Percentiles rank a stretch among this genome's conserved stretches.
Evolutionary conservation across 2,329 filamentous ascomycete genomes (phyloP).

Genomic region (Sporothrix inflata): DNA sequence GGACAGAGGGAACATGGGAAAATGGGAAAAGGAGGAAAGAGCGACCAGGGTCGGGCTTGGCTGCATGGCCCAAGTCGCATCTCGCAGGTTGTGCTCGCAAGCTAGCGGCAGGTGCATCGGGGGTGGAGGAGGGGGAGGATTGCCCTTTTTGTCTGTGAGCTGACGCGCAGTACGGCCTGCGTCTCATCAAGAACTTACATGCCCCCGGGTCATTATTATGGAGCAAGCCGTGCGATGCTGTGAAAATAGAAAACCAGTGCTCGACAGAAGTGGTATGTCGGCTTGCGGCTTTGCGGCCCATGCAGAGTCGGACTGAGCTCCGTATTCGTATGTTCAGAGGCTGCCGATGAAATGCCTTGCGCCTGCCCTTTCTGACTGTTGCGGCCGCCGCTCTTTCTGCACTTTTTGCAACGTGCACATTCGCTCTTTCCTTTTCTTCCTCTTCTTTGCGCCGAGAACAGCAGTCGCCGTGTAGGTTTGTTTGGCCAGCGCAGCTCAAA

Average conservation of each 20-base stretch:
- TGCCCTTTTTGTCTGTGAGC: conserved; percentile 22
- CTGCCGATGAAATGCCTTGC: conserved; percentile 4
- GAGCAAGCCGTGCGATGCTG: conserved; percentile 17
- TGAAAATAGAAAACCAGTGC: background rate
- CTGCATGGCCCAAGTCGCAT: conserved; percentile 26
- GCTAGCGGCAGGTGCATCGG: conserved; percentile 21
- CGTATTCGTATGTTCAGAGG: background rate
- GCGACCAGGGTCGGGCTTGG: conserved; percentile 24
- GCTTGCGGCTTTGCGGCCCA: conserved; percentile 13
- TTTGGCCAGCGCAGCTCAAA: background rate
- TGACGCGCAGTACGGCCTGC: conserved; percentile 21
- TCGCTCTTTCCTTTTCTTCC: background rate
- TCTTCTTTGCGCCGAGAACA: background rate
- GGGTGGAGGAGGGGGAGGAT: conserved; percentile 10
- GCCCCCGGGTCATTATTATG: background rate
- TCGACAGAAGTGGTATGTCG: background rate
- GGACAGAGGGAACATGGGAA: background rate
- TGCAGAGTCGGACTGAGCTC: conserved; percentile 12
- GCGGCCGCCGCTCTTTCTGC: background rate
- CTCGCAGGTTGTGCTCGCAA: conserved; percentile 21
- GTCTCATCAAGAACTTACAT: background rate
- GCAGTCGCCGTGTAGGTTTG: background rate
- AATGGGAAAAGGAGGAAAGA: conserved; percentile 14
- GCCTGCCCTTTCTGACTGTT: background rate
- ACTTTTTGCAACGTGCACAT: background rate